phyloP scores from a whole-genome alignment of 1,284 basidiomycete genomes.

The Wallemia hederae region DNA sequence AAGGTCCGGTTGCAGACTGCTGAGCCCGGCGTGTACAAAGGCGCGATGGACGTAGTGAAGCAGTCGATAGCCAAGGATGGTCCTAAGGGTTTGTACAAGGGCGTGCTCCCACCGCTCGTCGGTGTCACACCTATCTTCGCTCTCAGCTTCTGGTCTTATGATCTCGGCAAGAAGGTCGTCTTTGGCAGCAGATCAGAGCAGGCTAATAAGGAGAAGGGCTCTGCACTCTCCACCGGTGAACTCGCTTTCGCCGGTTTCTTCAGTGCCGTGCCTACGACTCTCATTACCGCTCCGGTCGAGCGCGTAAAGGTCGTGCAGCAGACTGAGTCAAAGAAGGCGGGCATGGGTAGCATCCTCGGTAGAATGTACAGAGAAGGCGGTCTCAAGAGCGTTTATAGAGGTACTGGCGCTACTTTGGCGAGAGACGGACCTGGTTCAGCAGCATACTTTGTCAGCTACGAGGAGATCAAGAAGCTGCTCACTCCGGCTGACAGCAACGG shows the following conservation, averaged over 20 bases:
- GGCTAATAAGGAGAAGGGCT: conserved; percentile 25
- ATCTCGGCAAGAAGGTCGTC: conserved; percentile 70
- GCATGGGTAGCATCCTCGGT: conserved; percentile 43
- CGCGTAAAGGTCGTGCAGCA: conserved; percentile 89
- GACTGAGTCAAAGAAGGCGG: conserved; percentile 61
- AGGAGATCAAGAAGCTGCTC: conserved; percentile 62
- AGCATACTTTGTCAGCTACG: conserved; percentile 88
- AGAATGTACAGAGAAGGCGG: conserved; percentile 90
- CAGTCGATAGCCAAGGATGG: conserved; percentile 75
- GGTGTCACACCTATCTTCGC: conserved; percentile 98
- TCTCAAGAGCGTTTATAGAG: conserved; percentile 68
- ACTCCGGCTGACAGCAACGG: conserved; percentile 44
- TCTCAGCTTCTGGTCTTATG: conserved; percentile 39
- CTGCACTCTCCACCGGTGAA: conserved; percentile 42
- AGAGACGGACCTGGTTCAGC: conserved; percentile 91
- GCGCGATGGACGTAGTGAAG: conserved; percentile 74
- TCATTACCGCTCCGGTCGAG: conserved; percentile 83
- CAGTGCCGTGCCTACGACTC: conserved; percentile 70
- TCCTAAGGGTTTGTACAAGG: conserved; percentile 79
- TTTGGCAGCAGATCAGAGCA: conserved; percentile 23
- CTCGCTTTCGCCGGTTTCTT: conserved; percentile 81
- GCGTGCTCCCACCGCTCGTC: conserved; percentile 78
- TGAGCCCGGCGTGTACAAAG: conserved; percentile 58
- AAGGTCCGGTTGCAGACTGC: conserved; percentile 93
- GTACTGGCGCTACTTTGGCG: conserved; percentile 66